Evolutionary conservation across 2,329 filamentous ascomycete genomes (phyloP), one percentile per base, ranked within the genome.

Genomic region (Pyricularia sp.): DNA sequence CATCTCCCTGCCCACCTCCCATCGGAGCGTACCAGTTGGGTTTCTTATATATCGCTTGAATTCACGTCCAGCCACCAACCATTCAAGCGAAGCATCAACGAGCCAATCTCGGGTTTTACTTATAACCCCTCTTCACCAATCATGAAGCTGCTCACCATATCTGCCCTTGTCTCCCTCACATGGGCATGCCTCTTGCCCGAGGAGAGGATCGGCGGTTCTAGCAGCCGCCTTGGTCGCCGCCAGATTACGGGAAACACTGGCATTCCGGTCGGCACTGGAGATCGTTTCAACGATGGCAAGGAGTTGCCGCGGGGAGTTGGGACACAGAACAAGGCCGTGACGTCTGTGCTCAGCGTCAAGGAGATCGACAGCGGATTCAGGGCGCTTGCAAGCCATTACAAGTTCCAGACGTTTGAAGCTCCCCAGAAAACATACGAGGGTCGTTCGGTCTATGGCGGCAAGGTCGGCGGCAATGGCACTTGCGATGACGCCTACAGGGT

Each of bases 331-430:
- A 14, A 76, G 72, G 30, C 78, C 84, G 68, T 70, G 75, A 64
- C 80, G 77, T 67, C 80, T 84, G 72, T 55, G 20, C 78, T 85
- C 74, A 85, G 80, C 66, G 75, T 79, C 58, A 71, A 73, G 12
- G 83, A 85, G 72, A 77, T 85, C 68, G 76, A 77, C 63, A 81
- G 80, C 1, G 83, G 78, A 1, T 75, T 84, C 33, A 72, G 79
- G 33, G 81, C 77, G 28, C 79, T 85, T 26, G 79, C 78, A 30
- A 77, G 73, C 42, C 73, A 73, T 25, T 84, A 80, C 69, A 73
- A 79, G 3, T 75, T 83, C 28, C 74, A 75, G 67, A 76, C 80
- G 20, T 78, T 85, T 70, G 77, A 76, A 2, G 75, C 81, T 0
- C 82, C 83, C 0, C 74, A 80, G 72, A 78, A 77, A 72, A 84